Conservation (phyloP, 2,329 filamentous ascomycete genomes). For the Trichophyton mentagrophytes region DNA sequence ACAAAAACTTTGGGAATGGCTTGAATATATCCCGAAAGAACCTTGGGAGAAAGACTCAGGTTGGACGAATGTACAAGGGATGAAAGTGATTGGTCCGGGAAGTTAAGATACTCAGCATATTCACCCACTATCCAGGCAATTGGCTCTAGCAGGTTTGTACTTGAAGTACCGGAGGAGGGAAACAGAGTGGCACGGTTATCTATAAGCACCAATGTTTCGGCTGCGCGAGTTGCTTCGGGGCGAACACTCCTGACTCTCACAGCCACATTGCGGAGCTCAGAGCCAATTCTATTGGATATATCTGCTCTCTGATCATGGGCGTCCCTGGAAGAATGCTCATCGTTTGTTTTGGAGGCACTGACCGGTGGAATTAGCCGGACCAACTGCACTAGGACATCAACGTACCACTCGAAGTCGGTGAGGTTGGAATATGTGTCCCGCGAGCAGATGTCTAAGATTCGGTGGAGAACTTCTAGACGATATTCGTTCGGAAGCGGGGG, state of each 20-base stretch:
- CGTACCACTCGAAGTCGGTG: constrained; percentile 93
- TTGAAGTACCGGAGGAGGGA: constrained; percentile 38
- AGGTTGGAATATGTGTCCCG: constrained; percentile 77
- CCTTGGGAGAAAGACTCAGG: constrained; percentile 46
- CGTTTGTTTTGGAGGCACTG: constrained; percentile 13
- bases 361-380: constrained; percentile 46
- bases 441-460: constrained; percentile 80
- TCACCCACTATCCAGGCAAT: constrained; percentile 81
- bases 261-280: constrained; percentile 77
- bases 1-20: constrained; percentile 77
- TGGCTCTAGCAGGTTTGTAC: constrained; percentile 56
- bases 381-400: constrained; percentile 76
- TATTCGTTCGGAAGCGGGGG: constrained; percentile 75
- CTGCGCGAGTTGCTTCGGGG: constrained; percentile 65
- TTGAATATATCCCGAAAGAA: constrained; percentile 70
- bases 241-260: constrained; percentile 82
- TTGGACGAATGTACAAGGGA: constrained; percentile 57
- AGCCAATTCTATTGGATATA: constrained; percentile 48
- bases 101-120: constrained; percentile 59
- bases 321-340: constrained; percentile 12
- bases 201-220: constrained; percentile 56
- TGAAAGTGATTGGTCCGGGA: constrained; percentile 59
- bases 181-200: constrained; percentile 49
- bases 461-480: constrained; percentile 63
- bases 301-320: constrained; percentile 13